Evolutionary conservation across 1,139 yeast species (phyloP).

Genomic region (Eremothecium sinecaudum): DNA sequence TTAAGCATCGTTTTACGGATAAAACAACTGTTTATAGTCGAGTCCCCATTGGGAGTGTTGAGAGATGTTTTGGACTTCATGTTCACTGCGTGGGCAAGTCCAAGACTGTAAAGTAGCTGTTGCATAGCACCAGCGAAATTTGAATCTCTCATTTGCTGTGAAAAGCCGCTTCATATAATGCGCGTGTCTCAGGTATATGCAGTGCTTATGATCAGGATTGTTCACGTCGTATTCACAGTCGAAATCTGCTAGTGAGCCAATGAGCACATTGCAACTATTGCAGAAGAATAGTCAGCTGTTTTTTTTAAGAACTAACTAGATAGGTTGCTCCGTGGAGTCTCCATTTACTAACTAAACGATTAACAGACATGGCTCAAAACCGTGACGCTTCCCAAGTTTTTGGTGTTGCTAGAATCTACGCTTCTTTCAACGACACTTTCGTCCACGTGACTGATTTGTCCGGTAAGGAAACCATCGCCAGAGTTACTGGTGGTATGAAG

Average conservation of each 20-base stretch:
- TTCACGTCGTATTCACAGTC: too few relatives aligned
- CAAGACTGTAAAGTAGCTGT: too few relatives aligned
- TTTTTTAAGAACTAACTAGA: slow-evolving; percentile 3
- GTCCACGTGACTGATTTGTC: slow-evolving; percentile 99
- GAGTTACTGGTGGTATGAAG: slow-evolving; percentile 99
- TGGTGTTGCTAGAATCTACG: slow-evolving; percentile 99
- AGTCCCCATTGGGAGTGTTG: too few relatives aligned
- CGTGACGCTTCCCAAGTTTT: slow-evolving; percentile 97
- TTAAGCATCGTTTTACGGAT: too few relatives aligned
- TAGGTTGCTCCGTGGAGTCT: not conserved
- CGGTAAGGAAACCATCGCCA: slow-evolving; percentile 99
- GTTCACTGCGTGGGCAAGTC: too few relatives aligned
- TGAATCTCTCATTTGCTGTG: not conserved
- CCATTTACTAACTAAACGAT: not conserved
- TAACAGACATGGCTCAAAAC: slow-evolving; percentile 42
- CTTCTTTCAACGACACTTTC: slow-evolving; percentile 99
- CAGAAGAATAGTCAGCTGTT: not conserved
- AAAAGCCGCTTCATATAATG: not conserved
- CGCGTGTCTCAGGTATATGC: not conserved
- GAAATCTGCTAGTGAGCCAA: too few relatives aligned
- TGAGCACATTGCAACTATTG: not conserved
- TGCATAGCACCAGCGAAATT: too few relatives aligned
- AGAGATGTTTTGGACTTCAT: too few relatives aligned
- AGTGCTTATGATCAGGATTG: too few relatives aligned
- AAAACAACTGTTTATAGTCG: too few relatives aligned